phyloP scores from a whole-genome alignment of 2,329 filamentous ascomycete genomes.

The Cryphonectria carpinicola region DNA sequence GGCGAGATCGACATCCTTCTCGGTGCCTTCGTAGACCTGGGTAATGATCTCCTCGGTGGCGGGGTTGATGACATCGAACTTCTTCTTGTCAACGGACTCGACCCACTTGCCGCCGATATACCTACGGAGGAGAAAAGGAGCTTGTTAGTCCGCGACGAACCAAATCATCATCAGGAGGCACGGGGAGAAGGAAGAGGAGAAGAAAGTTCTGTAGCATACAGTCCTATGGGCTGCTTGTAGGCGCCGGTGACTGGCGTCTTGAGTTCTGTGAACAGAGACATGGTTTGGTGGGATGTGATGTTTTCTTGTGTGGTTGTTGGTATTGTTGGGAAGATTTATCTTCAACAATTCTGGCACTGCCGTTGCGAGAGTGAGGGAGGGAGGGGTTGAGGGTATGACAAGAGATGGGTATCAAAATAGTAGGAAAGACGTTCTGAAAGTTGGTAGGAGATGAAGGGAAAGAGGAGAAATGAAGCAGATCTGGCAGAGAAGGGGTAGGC shows the following conservation, averaged over 20 bases:
- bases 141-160: conserved; percentile 31
- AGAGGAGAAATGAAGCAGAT: not conserved
- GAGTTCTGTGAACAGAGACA: conserved; percentile 55
- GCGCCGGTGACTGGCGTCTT: conserved; percentile 68
- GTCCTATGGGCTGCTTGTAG: conserved; percentile 63
- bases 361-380: not conserved
- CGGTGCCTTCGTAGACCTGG: conserved; percentile 81
- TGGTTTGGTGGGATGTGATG: conserved; percentile 28
- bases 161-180: conserved; percentile 11
- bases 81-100: conserved; percentile 81
- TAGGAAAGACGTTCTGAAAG: not conserved
- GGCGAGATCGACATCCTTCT: conserved; percentile 83
- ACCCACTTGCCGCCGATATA: conserved; percentile 96
- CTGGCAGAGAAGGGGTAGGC: not conserved
- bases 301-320: not conserved
- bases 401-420: conserved; percentile 6
- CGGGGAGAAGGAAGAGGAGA: not conserved
- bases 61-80: conserved; percentile 91
- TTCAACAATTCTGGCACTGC: not conserved
- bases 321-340: not conserved
- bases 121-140: conserved; percentile 43
- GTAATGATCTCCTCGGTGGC: conserved; percentile 81
- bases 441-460: not conserved
- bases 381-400: conserved; percentile 12
- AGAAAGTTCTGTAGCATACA: conserved; percentile 49